These are phyloP conservation scores for Trichoderma sp. DNA, from an alignment of 2,329 filamentous ascomycete genomes.

Conservation along the genomic window DNA sequence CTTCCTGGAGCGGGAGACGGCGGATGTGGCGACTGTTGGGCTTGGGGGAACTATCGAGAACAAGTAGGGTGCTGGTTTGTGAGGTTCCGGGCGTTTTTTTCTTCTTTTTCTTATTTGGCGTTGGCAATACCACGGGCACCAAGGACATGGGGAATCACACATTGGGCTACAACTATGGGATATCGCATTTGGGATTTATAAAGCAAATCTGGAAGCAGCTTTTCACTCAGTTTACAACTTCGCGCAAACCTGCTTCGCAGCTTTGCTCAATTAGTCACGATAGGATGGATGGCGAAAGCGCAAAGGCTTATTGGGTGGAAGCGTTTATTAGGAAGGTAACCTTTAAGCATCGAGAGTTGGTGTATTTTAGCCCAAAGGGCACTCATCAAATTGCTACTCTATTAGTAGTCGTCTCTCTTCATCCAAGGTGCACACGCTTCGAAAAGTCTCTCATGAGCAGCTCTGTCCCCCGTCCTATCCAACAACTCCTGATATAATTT, in stretches of 20 bases:
- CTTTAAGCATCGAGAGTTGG: not conserved
- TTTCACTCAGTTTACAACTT: no score
- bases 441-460: slow-evolving; percentile 39
- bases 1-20: slow-evolving; percentile 27
- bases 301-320: not conserved
- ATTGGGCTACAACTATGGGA: not conserved
- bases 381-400: not conserved
- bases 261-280: no score
- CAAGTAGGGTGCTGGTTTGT: not conserved
- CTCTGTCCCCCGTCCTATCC: slow-evolving; percentile 36
- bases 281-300: not conserved
- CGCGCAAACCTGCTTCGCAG: no score
- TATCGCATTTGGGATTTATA: not conserved
- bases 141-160: no score
- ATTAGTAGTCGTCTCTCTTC: slow-evolving; percentile 38
- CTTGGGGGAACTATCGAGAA: slow-evolving; percentile 19
- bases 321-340: not conserved
- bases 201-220: no score
- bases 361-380: not conserved
- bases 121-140: not conserved
- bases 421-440: slow-evolving; percentile 41
- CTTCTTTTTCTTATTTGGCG: not conserved
- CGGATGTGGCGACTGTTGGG: slow-evolving; percentile 24
- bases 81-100: not conserved
- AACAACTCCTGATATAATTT: slow-evolving; percentile 37